Conservation (phyloP, 805 yeast species). For the Hanseniaspora nectarophila region DNA sequence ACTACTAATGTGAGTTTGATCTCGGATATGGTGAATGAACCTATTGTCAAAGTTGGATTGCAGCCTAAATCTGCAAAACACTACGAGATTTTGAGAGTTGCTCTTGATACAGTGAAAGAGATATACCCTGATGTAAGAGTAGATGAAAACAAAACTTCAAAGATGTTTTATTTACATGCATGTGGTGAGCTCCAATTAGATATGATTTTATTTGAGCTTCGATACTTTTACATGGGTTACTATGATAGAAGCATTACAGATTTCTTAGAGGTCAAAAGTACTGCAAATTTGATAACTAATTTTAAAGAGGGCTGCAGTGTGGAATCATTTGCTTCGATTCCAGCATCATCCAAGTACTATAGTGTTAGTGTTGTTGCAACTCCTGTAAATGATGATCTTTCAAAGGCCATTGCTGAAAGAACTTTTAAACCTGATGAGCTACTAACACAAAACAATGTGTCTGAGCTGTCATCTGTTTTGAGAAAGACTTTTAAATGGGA, state of each 20-base stretch:
- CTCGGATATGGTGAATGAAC: constrained; percentile 33
- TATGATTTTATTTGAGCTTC: constrained; percentile 64
- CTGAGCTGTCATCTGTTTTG: constrained; percentile 41
- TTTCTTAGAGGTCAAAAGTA: constrained; percentile 53
- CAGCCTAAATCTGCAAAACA: constrained; percentile 75
- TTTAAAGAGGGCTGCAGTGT: constrained; percentile 68
- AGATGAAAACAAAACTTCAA: constrained; percentile 68
- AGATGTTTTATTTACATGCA: constrained; percentile 70
- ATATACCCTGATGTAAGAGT: constrained; percentile 55
- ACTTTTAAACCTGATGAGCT: not conserved
- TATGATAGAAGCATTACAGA: constrained; percentile 9
- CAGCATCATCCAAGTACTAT: constrained; percentile 44
- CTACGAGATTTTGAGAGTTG: constrained; percentile 58
- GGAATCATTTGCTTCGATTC: constrained; percentile 55
- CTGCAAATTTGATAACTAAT: constrained; percentile 71
- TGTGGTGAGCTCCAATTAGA: constrained; percentile 85
- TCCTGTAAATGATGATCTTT: constrained; percentile 50
- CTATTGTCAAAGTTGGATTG: constrained; percentile 69
- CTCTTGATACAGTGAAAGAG: constrained; percentile 48
- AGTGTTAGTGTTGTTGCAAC: constrained; percentile 59
- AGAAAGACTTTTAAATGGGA: constrained; percentile 65
- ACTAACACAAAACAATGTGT: constrained; percentile 40
- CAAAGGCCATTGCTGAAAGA: constrained; percentile 29
- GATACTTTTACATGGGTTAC: constrained; percentile 36
- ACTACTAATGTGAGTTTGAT: not conserved